Base-by-base conservation (phyloP, 2,329 filamentous ascomycete genomes). In the Colletotrichum somersetense region DNA sequence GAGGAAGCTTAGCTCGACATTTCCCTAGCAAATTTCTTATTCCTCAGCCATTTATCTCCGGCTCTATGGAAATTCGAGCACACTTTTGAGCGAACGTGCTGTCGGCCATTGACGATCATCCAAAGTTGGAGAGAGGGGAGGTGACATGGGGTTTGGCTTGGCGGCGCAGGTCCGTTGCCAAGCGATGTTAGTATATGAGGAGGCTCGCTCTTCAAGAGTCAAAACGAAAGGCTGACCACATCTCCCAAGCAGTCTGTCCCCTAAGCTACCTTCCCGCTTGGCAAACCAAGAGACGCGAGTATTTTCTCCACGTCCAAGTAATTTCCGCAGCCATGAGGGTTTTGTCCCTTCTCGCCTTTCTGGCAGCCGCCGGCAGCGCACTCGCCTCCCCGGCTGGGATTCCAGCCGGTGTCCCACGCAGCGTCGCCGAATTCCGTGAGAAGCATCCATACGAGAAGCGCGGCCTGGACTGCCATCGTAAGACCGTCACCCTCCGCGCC, bases 401-500 rank as follows among this genome's bases (percentile, higher is more conserved):
- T 6, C 73, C 73, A 14, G 73, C 72, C 5, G 72, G 64, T 23
- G 67, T 79, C 48, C 76, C 78, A 10, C 74, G 79, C 23, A 79
- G 75, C 30, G 74, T 65, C 42, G 76, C 78, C 23, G 73, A 77
- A 56, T 70, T 66, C 38, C 75, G 77, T 46, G 70, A 73, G 76
- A 87, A 89, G 77, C 87, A 85, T 4, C 81, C 87, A 44, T 86
- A 90, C 72, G 84, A 89, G 76, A 88, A 89, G 74, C 67, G 73
- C 12, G 56, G 48, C 6, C 52, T 14, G n/a, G 66, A 68, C 65
- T 72, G 67, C 67, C 48, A 56, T 26, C 73, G 73, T 40, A 72
- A 72, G 53, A 74, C 73, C 2, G 72, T 62, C 64, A 66, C 64
- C 14, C 44, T 64, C 2, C 71, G 73, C 10, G 72, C 71, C 53